Evolutionary conservation across 2,329 filamentous ascomycete genomes (phyloP), one percentile per base, ranked within the genome.

Genomic region (Ascochyta rabiei): DNA sequence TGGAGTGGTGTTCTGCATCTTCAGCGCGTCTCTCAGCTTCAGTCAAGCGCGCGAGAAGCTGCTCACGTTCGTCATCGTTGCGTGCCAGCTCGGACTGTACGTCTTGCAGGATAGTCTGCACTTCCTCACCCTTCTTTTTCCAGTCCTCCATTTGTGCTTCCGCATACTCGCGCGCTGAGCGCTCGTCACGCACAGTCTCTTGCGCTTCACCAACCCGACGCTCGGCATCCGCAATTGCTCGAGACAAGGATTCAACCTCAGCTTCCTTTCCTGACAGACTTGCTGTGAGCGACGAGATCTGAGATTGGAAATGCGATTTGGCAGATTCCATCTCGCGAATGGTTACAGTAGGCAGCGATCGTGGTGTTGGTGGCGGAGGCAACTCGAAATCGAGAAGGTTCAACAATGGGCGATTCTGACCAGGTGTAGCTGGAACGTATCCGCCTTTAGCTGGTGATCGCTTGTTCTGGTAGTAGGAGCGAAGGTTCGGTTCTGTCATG

Each of bases 241-340:
- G 86, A 73, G 96, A 96, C 54, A 98, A 83, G 30, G 89, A 93
- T 45, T 87, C 82, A 31, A 95, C 91, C 74, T 98, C 93, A 6
- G 93, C 93, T 72, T 98, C 93, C 69, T 95, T 96, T 43, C 95
- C 95, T 66, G 88, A 93, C 9, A 99, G 81, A 9, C 91, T 93
- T 3, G 95, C 95, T 70, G 91, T 95, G 16, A 99, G 84, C n/a
- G 90, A 91, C 59, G 91, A 96, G 56, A 99, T 96, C 72, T 98
- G 91, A 0, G 93, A 96, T 46, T 96, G 82, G 67, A 96, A 96
- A 21, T 84, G 85, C 0, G 93, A 97, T 74, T 98, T 98, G 56
- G 98, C 82, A 13, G 89, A 90, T 72, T 99, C 95, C 2, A 98
- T 81, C 77, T 99, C 95, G 30, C 95, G 87, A 1, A 95, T 90